Conservation (phyloP, 768 basidiomycete genomes). For the Suillus placidus region DNA sequence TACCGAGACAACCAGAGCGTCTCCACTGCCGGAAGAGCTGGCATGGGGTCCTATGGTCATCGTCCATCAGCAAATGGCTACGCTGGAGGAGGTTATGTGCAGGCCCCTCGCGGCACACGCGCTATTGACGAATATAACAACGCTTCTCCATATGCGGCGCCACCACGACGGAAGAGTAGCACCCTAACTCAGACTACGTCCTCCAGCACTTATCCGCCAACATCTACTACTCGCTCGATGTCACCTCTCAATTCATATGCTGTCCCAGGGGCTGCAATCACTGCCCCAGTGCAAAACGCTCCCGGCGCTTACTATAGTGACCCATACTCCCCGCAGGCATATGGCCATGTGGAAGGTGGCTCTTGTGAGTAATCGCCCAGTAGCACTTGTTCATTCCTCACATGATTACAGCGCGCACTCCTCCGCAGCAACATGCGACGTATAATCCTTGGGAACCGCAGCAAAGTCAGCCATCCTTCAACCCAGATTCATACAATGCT, state of each 20-base stretch:
- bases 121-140: slow-evolving; percentile 79
- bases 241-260: slow-evolving; percentile 22
- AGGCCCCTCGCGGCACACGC: slow-evolving; percentile 62
- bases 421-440: slow-evolving; percentile 51
- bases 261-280: slow-evolving; percentile 31
- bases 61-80: slow-evolving; percentile 37
- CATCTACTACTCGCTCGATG: slow-evolving; percentile 20
- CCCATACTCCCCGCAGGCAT: slow-evolving; percentile 37
- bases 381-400: slow-evolving; percentile 14
- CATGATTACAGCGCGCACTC: slow-evolving; percentile 50
- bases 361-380: slow-evolving; percentile 48
- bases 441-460: slow-evolving; percentile 25
- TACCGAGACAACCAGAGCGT: slow-evolving; percentile 36
- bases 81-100: slow-evolving; percentile 63
- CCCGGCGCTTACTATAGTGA: slow-evolving; percentile 26
- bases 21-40: slow-evolving; percentile 24
- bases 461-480: slow-evolving; percentile 33
- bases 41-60: slow-evolving; percentile 34
- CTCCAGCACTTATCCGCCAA: slow-evolving; percentile 41
- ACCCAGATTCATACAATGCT: slow-evolving; percentile 44
- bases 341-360: slow-evolving; percentile 56
- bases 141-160: slow-evolving; percentile 47
- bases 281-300: slow-evolving; percentile 23
- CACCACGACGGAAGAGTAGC: slow-evolving; percentile 44
- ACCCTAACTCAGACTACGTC: slow-evolving; percentile 43